These are phyloP conservation scores for Trichoderma parareesei DNA, from an alignment of 495 filamentous ascomycete species.

Conservation along the genomic window DNA sequence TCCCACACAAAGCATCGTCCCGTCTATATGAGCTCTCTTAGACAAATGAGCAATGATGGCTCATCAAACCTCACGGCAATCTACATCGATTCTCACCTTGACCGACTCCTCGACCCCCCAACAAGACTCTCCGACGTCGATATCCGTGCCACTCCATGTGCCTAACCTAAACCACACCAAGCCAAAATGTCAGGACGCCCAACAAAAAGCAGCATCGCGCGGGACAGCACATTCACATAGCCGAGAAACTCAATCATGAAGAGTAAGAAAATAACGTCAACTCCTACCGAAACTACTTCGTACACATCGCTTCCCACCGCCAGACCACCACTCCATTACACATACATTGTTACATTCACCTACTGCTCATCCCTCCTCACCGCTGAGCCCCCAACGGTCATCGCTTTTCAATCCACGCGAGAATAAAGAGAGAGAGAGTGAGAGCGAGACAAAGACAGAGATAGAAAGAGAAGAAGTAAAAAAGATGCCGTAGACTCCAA, in stretches of 20 bases:
- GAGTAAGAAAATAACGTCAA: not conserved
- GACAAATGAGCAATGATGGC: too few species aligned
- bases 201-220: not conserved
- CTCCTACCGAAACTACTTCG: not conserved
- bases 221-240: not conserved
- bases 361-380: not conserved
- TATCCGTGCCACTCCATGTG: too few species aligned
- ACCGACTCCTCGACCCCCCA: too few species aligned
- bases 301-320: not conserved
- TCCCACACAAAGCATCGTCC: too few species aligned
- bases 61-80: too few species aligned
- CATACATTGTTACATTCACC: conserved; percentile 2
- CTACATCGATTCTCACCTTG: too few species aligned
- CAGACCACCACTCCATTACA: not conserved
- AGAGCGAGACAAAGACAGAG: not conserved
- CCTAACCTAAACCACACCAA: too few species aligned
- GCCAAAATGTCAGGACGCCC: not conserved
- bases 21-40: too few species aligned
- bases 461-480: not conserved
- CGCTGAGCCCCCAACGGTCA: not conserved
- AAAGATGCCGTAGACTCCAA: not conserved
- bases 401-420: not conserved
- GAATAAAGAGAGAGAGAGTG: not conserved
- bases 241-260: not conserved
- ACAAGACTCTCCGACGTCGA: too few species aligned